Evolutionary conservation across 2,329 filamentous ascomycete species (phyloP).

Genomic region (Cladophialophora exuberans): DNA sequence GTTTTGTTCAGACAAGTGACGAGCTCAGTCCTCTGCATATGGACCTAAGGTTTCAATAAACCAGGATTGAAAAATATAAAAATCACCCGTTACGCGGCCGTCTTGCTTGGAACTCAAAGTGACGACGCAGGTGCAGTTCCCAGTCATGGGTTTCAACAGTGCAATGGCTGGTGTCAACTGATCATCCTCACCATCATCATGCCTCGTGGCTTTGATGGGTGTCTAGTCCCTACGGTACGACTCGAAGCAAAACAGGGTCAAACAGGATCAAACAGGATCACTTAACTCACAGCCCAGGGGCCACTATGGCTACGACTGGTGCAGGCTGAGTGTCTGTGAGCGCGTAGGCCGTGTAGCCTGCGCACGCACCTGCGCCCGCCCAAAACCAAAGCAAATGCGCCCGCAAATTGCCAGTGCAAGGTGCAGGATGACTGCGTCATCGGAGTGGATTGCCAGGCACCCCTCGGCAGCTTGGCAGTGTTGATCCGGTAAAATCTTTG

Average conservation of each 20-base stretch:
- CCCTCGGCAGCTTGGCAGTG: slow-evolving; percentile 10
- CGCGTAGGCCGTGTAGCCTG: too few relatives aligned
- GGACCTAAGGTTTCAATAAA: neutral
- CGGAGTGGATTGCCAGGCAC: slow-evolving; percentile 6
- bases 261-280: too few relatives aligned
- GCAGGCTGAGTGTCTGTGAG: too few relatives aligned
- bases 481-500: too few relatives aligned
- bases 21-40: slow-evolving; percentile 1
- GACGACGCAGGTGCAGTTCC: slow-evolving; percentile 2
- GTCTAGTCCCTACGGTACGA: neutral
- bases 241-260: slow-evolving; percentile 1
- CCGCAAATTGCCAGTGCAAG: neutral
- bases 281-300: neutral
- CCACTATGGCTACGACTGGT: neutral
- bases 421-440: slow-evolving; percentile 23
- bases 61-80: slow-evolving; percentile 1
- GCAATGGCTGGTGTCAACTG: neutral
- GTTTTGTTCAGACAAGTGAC: neutral
- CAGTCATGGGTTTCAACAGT: slow-evolving; percentile 8
- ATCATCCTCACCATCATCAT: too few relatives aligned
- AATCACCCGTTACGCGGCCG: slow-evolving; percentile 16
- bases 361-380: too few relatives aligned
- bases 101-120: slow-evolving; percentile 13
- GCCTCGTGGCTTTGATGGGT: slow-evolving; percentile 2
- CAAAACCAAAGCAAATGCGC: too few relatives aligned